Evolutionary conservation across 768 basidiomycete genomes (phyloP), one percentile per base, ranked within the genome.

Genomic region (Mycena leptocephala): DNA sequence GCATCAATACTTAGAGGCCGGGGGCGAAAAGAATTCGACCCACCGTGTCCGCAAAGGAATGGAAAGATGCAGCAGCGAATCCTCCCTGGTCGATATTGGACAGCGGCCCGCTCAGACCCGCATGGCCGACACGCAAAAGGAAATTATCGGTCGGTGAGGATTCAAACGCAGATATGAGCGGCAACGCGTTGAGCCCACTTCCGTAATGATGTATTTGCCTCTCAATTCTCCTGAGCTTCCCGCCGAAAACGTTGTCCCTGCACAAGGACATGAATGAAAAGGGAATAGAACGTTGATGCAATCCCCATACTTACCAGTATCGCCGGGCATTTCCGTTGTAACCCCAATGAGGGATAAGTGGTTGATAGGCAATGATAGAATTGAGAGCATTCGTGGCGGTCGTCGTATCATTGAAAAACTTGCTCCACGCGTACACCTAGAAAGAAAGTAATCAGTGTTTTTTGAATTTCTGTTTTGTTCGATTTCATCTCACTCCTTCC

Each of bases 191-290:
- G 35, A 92, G 83, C 7, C 90, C 90, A 77, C 89, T 89, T 33
- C 90, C 90, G 76, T 92, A 92, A 79, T 92, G 90, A 80, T 91
- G 90, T 61, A 91, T 89, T 78, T 91, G 90, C 8, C 90, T 86
- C 79, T 92, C 91, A 71, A 90, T 89, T 41, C 90, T 84, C 76
- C 87, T 85, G 6, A 92, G 84, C 78, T 92, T 91, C 2, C 90
- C 90, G 20, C 89, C 91, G 67, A 90, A 92, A 20, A 90, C 82
- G 70, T 90, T 91, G 80, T 92, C 91, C n/a, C n/a, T n/a, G n/a
- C n/a, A n/a, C n/a, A n/a, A n/a, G n/a, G n/a, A n/a, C n/a, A n/a
- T n/a, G n/a, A n/a, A n/a, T n/a, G n/a, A n/a, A n/a, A n/a, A n/a
- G n/a, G n/a, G n/a, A n/a, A n/a, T n/a, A n/a, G n/a, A n/a, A n/a